phyloP scores from a whole-genome alignment of 192 early-diverging fungal species.

The Gonapodya sp. region DNA sequence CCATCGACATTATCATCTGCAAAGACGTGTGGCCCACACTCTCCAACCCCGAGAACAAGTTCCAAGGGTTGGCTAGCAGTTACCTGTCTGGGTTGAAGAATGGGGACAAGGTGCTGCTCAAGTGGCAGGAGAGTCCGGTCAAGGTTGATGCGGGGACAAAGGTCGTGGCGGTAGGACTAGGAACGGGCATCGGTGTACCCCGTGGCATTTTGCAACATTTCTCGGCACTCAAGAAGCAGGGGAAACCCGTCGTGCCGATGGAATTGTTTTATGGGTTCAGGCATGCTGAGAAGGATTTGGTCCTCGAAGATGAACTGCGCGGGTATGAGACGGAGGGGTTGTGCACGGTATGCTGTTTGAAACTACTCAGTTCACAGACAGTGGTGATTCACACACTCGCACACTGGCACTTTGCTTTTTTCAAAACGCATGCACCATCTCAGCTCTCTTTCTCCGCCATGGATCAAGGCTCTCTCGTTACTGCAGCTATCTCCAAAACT shows the following conservation, averaged over 20 bases:
- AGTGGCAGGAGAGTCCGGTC: background rate
- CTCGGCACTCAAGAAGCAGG: slow-evolving; percentile 5
- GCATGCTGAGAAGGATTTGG: background rate
- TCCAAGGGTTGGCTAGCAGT: background rate
- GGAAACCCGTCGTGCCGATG: background rate
- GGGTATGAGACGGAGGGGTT: background rate
- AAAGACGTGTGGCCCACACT: slow-evolving; percentile 6
- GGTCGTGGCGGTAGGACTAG: slow-evolving; percentile 1
- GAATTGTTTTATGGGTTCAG: slow-evolving; percentile 9
- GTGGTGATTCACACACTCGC: background rate
- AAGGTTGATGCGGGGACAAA: background rate
- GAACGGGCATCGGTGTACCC: background rate
- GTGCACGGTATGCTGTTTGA: background rate
- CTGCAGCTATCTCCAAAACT: background rate
- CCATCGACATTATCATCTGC: background rate
- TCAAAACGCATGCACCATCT: background rate
- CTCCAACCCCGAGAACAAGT: background rate
- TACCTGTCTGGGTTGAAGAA: background rate
- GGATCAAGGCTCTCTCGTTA: slow-evolving; percentile 6
- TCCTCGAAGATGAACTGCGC: background rate
- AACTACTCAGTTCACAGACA: background rate
- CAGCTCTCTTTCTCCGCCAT: slow-evolving; percentile 6
- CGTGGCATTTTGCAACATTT: slow-evolving; percentile 4
- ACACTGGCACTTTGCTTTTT: background rate
- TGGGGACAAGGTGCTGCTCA: slow-evolving; percentile 5